Evolutionary conservation across 139 green algal species (phyloP).

Genomic region (Haematococcus sp.): DNA sequence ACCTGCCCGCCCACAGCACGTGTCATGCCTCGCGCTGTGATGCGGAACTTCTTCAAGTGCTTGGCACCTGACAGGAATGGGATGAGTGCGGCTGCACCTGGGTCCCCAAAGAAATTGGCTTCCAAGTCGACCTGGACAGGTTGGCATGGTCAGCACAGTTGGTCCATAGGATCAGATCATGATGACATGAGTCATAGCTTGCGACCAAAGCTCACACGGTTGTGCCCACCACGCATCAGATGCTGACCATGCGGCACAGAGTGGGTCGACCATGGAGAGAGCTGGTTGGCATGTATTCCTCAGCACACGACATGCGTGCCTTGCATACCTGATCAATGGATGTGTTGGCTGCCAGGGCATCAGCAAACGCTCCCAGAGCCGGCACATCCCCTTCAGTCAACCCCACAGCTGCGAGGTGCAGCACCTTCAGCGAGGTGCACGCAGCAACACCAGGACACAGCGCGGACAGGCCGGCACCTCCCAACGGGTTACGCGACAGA

Average conservation of each 20-base stretch:
- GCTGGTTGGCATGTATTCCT: no score
- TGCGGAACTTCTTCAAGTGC: constrained; percentile 35
- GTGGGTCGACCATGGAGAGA: no score
- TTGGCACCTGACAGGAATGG: constrained; percentile 21
- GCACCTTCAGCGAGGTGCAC: constrained; percentile 20
- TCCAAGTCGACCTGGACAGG: constrained; percentile 38
- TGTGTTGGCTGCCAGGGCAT: constrained; percentile 22
- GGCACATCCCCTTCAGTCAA: constrained; percentile 12
- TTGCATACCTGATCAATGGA: constrained; percentile 17
- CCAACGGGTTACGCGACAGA: constrained; percentile 30
- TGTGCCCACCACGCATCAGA: no score
- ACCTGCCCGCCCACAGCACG: constrained; percentile 8
- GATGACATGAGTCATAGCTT: no score
- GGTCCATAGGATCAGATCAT: no score
- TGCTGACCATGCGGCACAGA: no score
- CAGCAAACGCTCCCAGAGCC: constrained; percentile 15
- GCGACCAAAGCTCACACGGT: no score
- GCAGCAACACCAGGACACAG: constrained; percentile 13
- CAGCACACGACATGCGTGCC: no score
- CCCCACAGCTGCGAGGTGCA: constrained; percentile 11
- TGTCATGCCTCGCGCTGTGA: constrained; percentile 26
- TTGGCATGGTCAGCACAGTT: no score
- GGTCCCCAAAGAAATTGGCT: constrained; percentile 34
- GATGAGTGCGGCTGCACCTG: constrained; percentile 23
- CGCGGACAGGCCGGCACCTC: constrained; percentile 13